phyloP scores from a whole-genome alignment of 805 yeast species.

The Millerozyma acaciae region DNA sequence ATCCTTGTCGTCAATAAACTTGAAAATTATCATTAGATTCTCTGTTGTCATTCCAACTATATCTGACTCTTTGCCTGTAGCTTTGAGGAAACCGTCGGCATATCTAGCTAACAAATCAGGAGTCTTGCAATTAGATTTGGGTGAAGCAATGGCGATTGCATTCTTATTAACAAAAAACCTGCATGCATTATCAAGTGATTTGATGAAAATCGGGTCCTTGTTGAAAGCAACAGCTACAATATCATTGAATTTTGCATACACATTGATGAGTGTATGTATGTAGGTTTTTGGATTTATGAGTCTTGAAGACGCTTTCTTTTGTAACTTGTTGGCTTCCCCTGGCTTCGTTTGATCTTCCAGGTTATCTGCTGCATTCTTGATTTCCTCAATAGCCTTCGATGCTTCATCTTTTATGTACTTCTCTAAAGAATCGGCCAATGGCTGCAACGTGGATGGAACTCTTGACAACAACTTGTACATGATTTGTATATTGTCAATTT shows the following conservation, averaged over 20 bases:
- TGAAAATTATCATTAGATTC: constrained; percentile 82
- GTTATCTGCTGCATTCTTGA: constrained; percentile 32
- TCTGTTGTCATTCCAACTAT: constrained; percentile 74
- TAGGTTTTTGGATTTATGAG: constrained; percentile 73
- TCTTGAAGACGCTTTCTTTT: constrained; percentile 17
- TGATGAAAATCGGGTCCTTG: constrained; percentile 72
- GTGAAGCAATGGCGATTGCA: constrained; percentile 66
- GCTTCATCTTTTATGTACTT: constrained; percentile 58
- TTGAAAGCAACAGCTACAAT: constrained; percentile 67
- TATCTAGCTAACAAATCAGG: constrained; percentile 91
- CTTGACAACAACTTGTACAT: constrained; percentile 74
- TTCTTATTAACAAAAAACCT: constrained; percentile 79
- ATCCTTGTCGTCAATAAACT: constrained; percentile 89
- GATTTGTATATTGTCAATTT: constrained; percentile 68
- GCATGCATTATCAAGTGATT: constrained; percentile 87
- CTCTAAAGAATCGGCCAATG: constrained; percentile 71
- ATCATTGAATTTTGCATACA: constrained; percentile 62
- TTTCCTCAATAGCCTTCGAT: constrained; percentile 50
- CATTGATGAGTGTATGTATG: constrained; percentile 68
- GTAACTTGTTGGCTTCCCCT: constrained; percentile 12
- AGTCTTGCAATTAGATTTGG: constrained; percentile 65
- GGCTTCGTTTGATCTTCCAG: constrained; percentile 13
- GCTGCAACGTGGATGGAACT: constrained; percentile 74
- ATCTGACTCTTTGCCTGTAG: constrained; percentile 66
- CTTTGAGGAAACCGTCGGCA: constrained; percentile 77